These are phyloP conservation scores for Cymodocea nodosa DNA, from an alignment of 116 monocot species.

Conservation along the genomic window DNA sequence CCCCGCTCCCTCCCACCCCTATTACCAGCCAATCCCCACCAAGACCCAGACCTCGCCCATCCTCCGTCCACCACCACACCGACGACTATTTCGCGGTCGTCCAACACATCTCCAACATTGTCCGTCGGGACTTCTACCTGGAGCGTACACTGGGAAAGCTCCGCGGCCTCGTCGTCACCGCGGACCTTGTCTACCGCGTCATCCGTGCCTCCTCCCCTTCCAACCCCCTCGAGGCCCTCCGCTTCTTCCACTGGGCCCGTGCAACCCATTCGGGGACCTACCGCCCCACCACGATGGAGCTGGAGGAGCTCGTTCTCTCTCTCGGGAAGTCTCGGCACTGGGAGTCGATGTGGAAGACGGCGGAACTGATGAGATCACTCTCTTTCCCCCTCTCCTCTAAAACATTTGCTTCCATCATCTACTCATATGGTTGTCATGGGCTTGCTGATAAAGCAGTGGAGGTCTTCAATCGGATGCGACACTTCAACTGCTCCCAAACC, in stretches of 20 bases:
- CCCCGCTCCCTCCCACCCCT: neutral
- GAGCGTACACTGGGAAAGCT: slow-evolving; percentile 88
- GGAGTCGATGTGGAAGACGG: slow-evolving; percentile 48
- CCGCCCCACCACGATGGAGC: slow-evolving; percentile 43
- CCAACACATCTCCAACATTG: slow-evolving; percentile 75
- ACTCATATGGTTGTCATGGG: slow-evolving; percentile 34
- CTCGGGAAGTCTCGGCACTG: slow-evolving; percentile 44
- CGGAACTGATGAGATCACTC: slow-evolving; percentile 44
- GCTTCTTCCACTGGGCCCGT: slow-evolving; percentile 85
- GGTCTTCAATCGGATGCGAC: slow-evolving; percentile 65
- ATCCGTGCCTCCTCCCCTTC: slow-evolving; percentile 43
- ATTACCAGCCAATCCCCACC: neutral
- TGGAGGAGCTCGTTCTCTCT: slow-evolving; percentile 57
- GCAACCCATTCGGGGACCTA: slow-evolving; percentile 25
- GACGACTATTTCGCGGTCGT: slow-evolving; percentile 84
- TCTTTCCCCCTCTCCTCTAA: slow-evolving; percentile 48
- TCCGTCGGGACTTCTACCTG: slow-evolving; percentile 76
- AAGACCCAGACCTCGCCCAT: neutral
- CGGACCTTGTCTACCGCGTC: slow-evolving; percentile 72
- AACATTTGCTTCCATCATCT: slow-evolving; percentile 54
- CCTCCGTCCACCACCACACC: slow-evolving; percentile 10
- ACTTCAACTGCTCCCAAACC: slow-evolving; percentile 48
- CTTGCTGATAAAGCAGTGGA: slow-evolving; percentile 63
- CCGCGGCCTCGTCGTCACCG: slow-evolving; percentile 35
- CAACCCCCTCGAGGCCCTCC: slow-evolving; percentile 40